A percentile compares a stretch with the other conserved stretches of the same genome.
phyloP scores from a whole-genome alignment of 257 asterid genomes.

The Jaltomata sinuosa region DNA sequence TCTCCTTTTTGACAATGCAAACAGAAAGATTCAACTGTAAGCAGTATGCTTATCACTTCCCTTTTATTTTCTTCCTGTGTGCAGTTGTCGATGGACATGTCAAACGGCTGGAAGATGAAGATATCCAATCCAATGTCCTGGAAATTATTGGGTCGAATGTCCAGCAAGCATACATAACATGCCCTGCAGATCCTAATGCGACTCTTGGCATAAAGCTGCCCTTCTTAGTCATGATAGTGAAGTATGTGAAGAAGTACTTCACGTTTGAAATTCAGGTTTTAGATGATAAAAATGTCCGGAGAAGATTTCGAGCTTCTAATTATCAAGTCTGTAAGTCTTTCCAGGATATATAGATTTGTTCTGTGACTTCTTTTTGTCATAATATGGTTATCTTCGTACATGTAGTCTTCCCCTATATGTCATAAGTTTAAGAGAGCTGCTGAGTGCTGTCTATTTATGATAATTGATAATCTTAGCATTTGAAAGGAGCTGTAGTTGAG shows the following conservation, averaged over 20 bases:
- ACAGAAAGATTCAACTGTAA: background rate
- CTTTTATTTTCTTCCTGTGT: background rate
- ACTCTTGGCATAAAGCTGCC: slow-evolving; percentile 97
- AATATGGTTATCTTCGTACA: background rate
- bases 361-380: background rate
- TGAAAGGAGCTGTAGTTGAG: background rate
- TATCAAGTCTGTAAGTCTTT: slow-evolving; percentile 93
- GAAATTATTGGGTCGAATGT: slow-evolving; percentile 79
- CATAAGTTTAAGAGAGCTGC: background rate
- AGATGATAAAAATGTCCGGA: slow-evolving; percentile 95
- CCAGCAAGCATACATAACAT: slow-evolving; percentile 77
- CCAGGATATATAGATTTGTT: slow-evolving; percentile 13
- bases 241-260: slow-evolving; percentile 84
- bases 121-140: slow-evolving; percentile 85
- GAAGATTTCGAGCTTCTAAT: slow-evolving; percentile 96
- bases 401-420: background rate
- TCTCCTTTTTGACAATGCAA: background rate
- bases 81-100: slow-evolving; percentile 82
- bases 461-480: background rate
- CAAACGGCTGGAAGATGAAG: slow-evolving; percentile 87
- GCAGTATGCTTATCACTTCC: background rate
- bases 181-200: slow-evolving; percentile 96
- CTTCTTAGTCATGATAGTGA: slow-evolving; percentile 80
- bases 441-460: background rate
- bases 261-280: slow-evolving; percentile 94